Percentiles rank a stretch among this genome's conserved stretches.
Conservation (phyloP, 2,329 filamentous ascomycete species). For the Leptodontidium sp. region DNA sequence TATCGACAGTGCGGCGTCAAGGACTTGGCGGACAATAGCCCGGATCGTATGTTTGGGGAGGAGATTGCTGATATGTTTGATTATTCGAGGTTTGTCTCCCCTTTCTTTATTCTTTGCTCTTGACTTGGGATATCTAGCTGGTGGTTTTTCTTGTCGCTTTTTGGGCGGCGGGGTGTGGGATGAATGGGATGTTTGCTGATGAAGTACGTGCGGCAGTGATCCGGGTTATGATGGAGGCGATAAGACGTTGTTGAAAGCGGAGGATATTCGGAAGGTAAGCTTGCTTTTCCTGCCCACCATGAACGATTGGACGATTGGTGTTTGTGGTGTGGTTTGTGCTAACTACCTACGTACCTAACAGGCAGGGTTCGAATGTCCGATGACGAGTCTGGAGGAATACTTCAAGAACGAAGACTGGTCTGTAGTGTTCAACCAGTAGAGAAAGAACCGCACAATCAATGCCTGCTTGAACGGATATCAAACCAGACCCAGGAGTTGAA, state of each 20-base stretch:
- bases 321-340: not conserved
- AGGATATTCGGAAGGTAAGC: slow-evolving; percentile 27
- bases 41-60: slow-evolving; percentile 36
- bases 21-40: slow-evolving; percentile 44
- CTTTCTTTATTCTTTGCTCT: not conserved
- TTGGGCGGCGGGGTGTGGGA: not conserved
- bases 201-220: slow-evolving; percentile 14
- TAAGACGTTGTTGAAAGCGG: slow-evolving; percentile 36
- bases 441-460: no score
- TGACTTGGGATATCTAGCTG: not conserved
- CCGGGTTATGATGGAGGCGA: slow-evolving; percentile 50
- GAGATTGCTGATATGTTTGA: slow-evolving; percentile 48
- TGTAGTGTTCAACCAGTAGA: slow-evolving; percentile 42
- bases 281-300: not conserved
- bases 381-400: slow-evolving; percentile 32
- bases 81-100: slow-evolving; percentile 23
- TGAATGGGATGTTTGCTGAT: not conserved
- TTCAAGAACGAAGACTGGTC: slow-evolving; percentile 32
- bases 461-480: no score
- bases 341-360: not conserved
- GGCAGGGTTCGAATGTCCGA: slow-evolving; percentile 43
- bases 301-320: not conserved
- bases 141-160: not conserved
- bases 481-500: no score
- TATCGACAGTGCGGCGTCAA: slow-evolving; percentile 30